Base-by-base conservation (phyloP, 1,284 basidiomycete species). In the Ustilago bromivora region DNA sequence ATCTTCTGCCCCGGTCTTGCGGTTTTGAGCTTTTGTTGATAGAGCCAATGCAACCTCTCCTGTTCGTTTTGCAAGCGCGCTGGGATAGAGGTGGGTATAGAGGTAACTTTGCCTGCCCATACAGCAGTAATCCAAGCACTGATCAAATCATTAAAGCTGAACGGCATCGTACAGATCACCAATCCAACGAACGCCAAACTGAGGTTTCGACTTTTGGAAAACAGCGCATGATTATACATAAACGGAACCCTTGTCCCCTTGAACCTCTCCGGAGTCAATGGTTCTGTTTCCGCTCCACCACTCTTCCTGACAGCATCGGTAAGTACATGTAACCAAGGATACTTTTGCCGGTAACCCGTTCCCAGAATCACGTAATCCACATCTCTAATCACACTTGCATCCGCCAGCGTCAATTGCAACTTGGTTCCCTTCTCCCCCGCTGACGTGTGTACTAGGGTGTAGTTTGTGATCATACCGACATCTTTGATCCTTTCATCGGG, bases 401-500 rank as follows among this genome's bases (percentile, higher is more conserved):
- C 78, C 28, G 60, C 19, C 32, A 83, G 59, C 13, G 66, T 66
- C 11, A 83, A 28, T 6, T 81, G 64, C 12, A 82, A 19, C 61
- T 65, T 70, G 2, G 34, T 60, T 1, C 51, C 63, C 15, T 41
- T 66, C 11, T 41, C 53, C 31, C 36, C 52, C 10, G 23, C 28
- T 11, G 17, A 53, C 12, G 57, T 60, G n/a, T 53, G 63, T 12
- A 71, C 34, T 13, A 65, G 35, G 6, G 28, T 17, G 43, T 81
- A 78, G 2, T 57, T 19, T 12, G 61, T 62, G 31, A 83, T 77
- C 56, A 74, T 58, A 9, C 79, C 78, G 7, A 82, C 78, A 38
- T 83, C 80, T 31, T 63, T 63, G 41, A 83, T 82, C 55, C 78
- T 59, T 46, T 74, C 74, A 38, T 83, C 82, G 6, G 71, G 72